Evolutionary conservation across 2,329 filamentous ascomycete species (phyloP).

Genomic region (Pseudodiploospora longispora): DNA sequence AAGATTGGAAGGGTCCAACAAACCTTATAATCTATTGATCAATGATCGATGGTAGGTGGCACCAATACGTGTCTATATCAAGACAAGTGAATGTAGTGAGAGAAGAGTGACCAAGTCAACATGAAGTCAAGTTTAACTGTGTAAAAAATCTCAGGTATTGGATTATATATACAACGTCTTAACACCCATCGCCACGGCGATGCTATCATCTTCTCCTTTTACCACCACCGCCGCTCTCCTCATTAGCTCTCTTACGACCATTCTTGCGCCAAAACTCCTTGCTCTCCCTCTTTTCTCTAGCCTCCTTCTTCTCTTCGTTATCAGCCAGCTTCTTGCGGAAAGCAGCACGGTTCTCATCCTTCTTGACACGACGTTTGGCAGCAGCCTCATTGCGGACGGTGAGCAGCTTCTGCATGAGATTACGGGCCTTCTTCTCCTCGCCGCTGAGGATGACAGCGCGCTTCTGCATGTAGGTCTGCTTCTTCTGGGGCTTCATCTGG

Average conservation of each 20-base stretch:
- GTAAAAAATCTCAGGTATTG: no score
- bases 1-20: no score
- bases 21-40: no score
- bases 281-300: conserved; percentile 81
- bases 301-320: conserved; percentile 74
- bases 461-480: conserved; percentile 87
- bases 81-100: no score
- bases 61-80: no score
- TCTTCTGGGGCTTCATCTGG: conserved; percentile 69
- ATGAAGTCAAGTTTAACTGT: no score
- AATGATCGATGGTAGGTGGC: no score
- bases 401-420: conserved; percentile 87
- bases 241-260: conserved; percentile 58
- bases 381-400: conserved; percentile 86
- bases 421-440: conserved; percentile 82
- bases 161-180: no score
- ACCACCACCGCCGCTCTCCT: conserved; percentile 28
- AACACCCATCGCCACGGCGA: no score
- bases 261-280: conserved; percentile 91
- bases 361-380: conserved; percentile 72
- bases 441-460: conserved; percentile 78
- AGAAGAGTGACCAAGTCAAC: no score
- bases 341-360: conserved; percentile 75
- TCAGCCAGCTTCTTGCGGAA: conserved; percentile 80
- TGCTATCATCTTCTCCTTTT: conserved; percentile 24